Percentiles rank a stretch among this genome's conserved stretches.
These are phyloP conservation scores for Cryomyces antarcticus DNA, from an alignment of 495 filamentous ascomycete species.

Conservation along the genomic window DNA sequence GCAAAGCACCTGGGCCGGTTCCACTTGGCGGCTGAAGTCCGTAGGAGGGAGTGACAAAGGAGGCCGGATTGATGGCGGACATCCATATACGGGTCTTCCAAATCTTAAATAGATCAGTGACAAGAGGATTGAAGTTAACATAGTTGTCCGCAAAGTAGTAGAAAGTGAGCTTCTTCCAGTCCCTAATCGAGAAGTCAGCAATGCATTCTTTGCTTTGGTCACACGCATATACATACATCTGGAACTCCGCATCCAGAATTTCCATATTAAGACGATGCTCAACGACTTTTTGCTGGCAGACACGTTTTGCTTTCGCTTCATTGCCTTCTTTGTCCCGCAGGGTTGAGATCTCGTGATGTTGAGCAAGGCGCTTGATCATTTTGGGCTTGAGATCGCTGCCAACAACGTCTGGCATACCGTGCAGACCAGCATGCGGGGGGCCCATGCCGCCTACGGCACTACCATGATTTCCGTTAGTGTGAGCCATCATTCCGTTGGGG, in stretches of 20 bases:
- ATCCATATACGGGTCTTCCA: conserved; percentile 99
- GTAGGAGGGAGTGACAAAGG: conserved; percentile 52
- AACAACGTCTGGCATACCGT: conserved; percentile 15
- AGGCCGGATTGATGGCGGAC: conserved; percentile 95
- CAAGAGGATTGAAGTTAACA: conserved; percentile 95
- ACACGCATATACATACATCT: conserved; percentile 47
- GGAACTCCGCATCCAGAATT: conserved; percentile 96
- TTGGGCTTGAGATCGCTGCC: conserved; percentile 65
- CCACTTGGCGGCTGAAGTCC: neutral
- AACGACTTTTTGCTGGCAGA: conserved; percentile 86
- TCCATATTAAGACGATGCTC: conserved; percentile 96
- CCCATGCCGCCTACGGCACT: conserved; percentile 1
- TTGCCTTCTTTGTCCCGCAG: conserved; percentile 90
- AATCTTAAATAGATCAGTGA: conserved; percentile 94
- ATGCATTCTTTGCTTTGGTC: neutral
- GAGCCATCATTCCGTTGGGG: conserved; percentile 10
- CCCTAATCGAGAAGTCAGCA: conserved; percentile 31
- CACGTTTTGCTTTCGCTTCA: conserved; percentile 90
- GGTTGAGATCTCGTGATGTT: conserved; percentile 68
- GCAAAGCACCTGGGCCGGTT: no score
- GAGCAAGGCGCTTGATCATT: conserved; percentile 84
- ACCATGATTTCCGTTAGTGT: neutral
- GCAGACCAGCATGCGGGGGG: conserved; percentile 2
- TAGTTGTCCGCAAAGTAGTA: conserved; percentile 97
- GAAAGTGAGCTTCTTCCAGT: conserved; percentile 96